These are phyloP conservation scores for Aspergillus puulaauensis DNA, from an alignment of 2,329 filamentous ascomycete species.

Conservation along the genomic window DNA sequence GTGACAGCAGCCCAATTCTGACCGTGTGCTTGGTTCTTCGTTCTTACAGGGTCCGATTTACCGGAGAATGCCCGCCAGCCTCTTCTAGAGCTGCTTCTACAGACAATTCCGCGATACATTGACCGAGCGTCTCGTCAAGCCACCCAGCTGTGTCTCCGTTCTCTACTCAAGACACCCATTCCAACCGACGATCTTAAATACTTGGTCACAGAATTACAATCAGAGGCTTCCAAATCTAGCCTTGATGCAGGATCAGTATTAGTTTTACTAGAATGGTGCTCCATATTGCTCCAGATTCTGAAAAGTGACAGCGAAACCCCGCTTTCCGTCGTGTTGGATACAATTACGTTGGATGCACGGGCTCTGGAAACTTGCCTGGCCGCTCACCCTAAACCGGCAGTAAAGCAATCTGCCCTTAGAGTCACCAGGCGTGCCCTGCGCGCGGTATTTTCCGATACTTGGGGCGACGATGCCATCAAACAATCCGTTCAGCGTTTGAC, in stretches of 20 bases:
- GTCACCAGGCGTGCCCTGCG: slow-evolving; percentile 78
- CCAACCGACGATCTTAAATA: slow-evolving; percentile 51
- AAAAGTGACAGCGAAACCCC: slow-evolving; percentile 65
- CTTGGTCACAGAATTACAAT: slow-evolving; percentile 66
- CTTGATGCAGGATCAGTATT: slow-evolving; percentile 81
- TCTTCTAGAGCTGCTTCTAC: slow-evolving; percentile 74
- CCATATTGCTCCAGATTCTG: slow-evolving; percentile 71
- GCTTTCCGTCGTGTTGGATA: slow-evolving; percentile 57
- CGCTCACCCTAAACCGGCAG: slow-evolving; percentile 60
- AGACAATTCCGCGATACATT: slow-evolving; percentile 81
- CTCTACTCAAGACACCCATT: slow-evolving; percentile 61
- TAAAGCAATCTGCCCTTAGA: slow-evolving; percentile 72
- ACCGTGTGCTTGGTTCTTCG: slow-evolving; percentile 6
- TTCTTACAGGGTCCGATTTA: slow-evolving; percentile 32
- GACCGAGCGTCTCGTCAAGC: slow-evolving; percentile 82
- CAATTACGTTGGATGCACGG: slow-evolving; percentile 69
- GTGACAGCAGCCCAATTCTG: slow-evolving; percentile 11
- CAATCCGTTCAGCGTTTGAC: slow-evolving; percentile 67
- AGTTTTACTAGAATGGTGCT: slow-evolving; percentile 87
- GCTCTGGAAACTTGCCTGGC: slow-evolving; percentile 76
- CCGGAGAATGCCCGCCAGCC: slow-evolving; percentile 31
- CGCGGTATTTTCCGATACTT: slow-evolving; percentile 63
- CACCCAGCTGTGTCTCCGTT: slow-evolving; percentile 74
- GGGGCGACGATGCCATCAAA: slow-evolving; percentile 61
- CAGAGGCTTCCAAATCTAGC: slow-evolving; percentile 72